Evolutionary conservation across 1,284 basidiomycete genomes (phyloP), one percentile per base, ranked within the genome.

Genomic region (Blastosporella zonata): DNA sequence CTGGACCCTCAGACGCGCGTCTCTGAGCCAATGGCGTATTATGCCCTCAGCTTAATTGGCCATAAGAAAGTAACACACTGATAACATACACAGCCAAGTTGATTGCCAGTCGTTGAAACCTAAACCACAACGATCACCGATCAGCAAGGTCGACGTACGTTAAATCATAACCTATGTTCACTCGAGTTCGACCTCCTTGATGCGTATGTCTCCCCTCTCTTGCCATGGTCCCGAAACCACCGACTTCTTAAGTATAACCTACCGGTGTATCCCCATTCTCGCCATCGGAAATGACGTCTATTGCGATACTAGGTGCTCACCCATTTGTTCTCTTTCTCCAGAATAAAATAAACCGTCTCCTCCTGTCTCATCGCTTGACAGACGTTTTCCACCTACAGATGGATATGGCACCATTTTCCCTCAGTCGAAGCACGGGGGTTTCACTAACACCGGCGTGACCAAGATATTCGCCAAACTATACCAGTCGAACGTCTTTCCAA

Each of bases 221-320:
- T 78, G n/a, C 79, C 80, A n/a, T 42, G 77, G 79, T 13, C 74
- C 78, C 6, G 78, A 78, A 58, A 71, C 81, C 44, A 70, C 74
- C 35, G 71, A 73, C 17, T 57, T 71, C 1, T 64, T 81, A 12
- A 78, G 78, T 9, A 62, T 81, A 13, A 62, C 63, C 29, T 81
- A 81, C 59, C 74, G 79, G 13, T 70, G 75, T 21, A 78, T 81
- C 22, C 78, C 78, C 12, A 66, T 81, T n/a, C 67, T 80, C 1
- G 74, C 78, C 13, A 77, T 81, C 43, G 79, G 78, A 4, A 77
- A 75, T 51, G 78, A 81, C 55, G 67, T 79, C 1, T 78, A 77
- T 58, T 75, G 74, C 54, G 78, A 79, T 61, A 76, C 74, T 12
- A 69, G 67, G 70, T 49, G 40, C n/a, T 15, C 39, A 12, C 4